phyloP scores from a whole-genome alignment of 23 red algal genomes.

The Gracilaria domingensis region DNA sequence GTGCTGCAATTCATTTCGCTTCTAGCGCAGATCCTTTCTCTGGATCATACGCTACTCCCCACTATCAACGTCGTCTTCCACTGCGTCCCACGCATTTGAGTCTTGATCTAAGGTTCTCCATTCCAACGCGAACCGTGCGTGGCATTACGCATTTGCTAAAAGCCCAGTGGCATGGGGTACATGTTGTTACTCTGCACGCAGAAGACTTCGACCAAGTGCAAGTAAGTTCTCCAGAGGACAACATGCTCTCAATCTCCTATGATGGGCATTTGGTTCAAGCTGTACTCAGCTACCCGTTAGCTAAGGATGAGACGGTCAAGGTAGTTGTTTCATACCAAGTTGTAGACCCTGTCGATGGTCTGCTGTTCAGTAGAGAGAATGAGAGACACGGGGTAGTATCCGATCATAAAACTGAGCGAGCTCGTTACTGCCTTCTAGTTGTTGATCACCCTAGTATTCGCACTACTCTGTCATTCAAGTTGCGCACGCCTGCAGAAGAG shows the following conservation, averaged over 20 bases:
- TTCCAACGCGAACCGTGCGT: conserved; percentile 24
- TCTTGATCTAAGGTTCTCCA: conserved; percentile 46
- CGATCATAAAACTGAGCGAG: conserved; percentile 83
- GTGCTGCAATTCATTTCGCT: background rate
- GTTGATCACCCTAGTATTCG: conserved; percentile 76
- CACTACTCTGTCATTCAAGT: conserved; percentile 63
- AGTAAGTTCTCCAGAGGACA: conserved; percentile 38
- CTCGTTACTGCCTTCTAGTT: conserved; percentile 81
- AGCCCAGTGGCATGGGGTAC: conserved; percentile 49
- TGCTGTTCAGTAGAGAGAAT: conserved; percentile 47
- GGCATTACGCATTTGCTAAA: conserved; percentile 46
- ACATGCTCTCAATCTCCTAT: conserved; percentile 58
- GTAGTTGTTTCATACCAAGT: conserved; percentile 63
- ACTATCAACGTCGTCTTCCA: conserved; percentile 72
- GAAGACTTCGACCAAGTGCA: conserved; percentile 70
- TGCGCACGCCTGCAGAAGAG: conserved; percentile 43
- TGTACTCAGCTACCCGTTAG: conserved; percentile 39
- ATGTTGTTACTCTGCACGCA: conserved; percentile 58
- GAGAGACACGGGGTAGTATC: conserved; percentile 59
- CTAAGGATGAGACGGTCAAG: conserved; percentile 22
- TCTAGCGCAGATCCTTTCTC: conserved; percentile 34
- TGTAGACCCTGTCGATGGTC: conserved; percentile 60
- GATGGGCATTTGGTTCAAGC: conserved; percentile 70
- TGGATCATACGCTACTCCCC: conserved; percentile 37
- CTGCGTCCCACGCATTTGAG: conserved; percentile 64